phyloP scores from a whole-genome alignment of 345 rosid genomes.

The Heritiera fomes region DNA sequence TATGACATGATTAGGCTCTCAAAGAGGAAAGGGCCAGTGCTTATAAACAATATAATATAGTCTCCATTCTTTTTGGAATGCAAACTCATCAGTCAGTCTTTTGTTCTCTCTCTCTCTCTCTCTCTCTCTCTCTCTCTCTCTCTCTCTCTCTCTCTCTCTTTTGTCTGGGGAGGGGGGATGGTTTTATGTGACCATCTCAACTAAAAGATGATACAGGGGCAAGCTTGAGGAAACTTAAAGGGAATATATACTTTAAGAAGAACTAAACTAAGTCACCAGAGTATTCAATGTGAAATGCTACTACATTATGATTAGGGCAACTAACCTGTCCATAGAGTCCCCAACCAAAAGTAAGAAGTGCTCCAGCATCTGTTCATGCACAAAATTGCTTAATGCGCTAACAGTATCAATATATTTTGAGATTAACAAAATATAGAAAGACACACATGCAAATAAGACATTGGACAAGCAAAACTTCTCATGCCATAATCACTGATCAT shows the following conservation, averaged over 20 bases:
- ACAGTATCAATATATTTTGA: slow-evolving; percentile 2
- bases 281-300: slow-evolving; percentile 7
- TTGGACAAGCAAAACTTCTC: not conserved
- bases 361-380: slow-evolving; percentile 82
- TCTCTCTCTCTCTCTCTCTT: no score
- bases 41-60: not conserved
- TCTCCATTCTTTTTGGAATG: not conserved
- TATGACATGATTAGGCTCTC: not conserved
- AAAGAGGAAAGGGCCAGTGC: not conserved
- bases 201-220: not conserved
- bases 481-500: not conserved
- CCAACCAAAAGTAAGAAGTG: slow-evolving; percentile 97
- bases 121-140: no score
- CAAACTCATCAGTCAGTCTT: not conserved
- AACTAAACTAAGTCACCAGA: not conserved
- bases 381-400: slow-evolving; percentile 19
- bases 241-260: not conserved
- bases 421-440: not conserved
- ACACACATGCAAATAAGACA: not conserved
- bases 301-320: not conserved
- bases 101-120: not conserved
- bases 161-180: not conserved
- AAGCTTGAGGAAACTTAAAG: not conserved
- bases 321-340: slow-evolving; percentile 99
- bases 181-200: not conserved